These are phyloP conservation scores for Xylaria polymorpha DNA, from an alignment of 2,329 filamentous ascomycete species.

Conservation along the genomic window DNA sequence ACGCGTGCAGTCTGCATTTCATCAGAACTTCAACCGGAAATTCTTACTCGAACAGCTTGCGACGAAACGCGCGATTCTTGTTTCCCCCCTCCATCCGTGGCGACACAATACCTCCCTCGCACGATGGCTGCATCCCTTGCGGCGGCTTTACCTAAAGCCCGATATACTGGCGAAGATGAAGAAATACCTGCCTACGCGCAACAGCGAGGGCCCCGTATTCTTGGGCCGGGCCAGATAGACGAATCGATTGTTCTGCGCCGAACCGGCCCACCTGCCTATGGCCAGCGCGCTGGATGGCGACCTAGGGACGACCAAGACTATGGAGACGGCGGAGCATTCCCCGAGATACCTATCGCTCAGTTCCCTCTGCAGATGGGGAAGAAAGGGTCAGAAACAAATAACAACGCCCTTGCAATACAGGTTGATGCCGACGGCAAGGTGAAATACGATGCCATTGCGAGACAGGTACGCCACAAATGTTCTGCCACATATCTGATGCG, in stretches of 20 bases:
- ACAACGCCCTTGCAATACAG: slow-evolving; percentile 93
- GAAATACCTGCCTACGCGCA: slow-evolving; percentile 77
- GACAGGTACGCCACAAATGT: slow-evolving; percentile 55
- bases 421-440: slow-evolving; percentile 93
- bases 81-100: slow-evolving; percentile 15
- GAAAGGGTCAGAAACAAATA: slow-evolving; percentile 78
- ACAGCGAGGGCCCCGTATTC: slow-evolving; percentile 83
- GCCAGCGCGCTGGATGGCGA: slow-evolving; percentile 88
- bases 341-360: slow-evolving; percentile 91
- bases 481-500: background rate
- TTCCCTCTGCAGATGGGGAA: slow-evolving; percentile 96
- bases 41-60: slow-evolving; percentile 27
- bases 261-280: slow-evolving; percentile 87
- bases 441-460: slow-evolving; percentile 95
- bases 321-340: slow-evolving; percentile 95
- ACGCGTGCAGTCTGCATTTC: slow-evolving; percentile 24
- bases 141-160: slow-evolving; percentile 85
- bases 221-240: slow-evolving; percentile 83
- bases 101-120: slow-evolving; percentile 28
- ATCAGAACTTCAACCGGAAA: slow-evolving; percentile 37
- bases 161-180: slow-evolving; percentile 90
- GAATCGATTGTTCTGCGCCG: slow-evolving; percentile 83
- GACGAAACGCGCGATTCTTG: slow-evolving; percentile 13
- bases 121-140: slow-evolving; percentile 78
- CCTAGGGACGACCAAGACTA: slow-evolving; percentile 91